Base-by-base conservation (phyloP, 1,284 basidiomycete species). In the Cutaneotrichosporon spelunceum region DNA sequence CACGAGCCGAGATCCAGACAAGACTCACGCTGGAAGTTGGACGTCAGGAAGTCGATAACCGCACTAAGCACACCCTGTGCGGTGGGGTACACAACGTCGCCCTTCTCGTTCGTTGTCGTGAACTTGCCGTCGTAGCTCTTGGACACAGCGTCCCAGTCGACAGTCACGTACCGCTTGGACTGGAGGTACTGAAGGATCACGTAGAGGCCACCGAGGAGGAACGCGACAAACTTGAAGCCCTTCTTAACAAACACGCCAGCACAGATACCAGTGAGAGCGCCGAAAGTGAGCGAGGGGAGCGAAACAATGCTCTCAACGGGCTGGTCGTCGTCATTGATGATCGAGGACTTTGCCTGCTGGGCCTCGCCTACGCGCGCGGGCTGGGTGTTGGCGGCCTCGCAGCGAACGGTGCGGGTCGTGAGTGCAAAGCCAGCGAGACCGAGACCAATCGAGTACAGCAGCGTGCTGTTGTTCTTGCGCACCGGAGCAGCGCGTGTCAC, bases 201-300 rank as follows among this genome's bases (percentile, higher is more conserved):
- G 68, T 93, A 95, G 1, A 90, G 80, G 2, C 91, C 92, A 10
- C 92, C 92, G 13, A 96, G 80, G 57, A 89, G 78, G 78, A 93
- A 93, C 0, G 93, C 94, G 24, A 90, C 78, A 2, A 86, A 81
- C 75, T 88, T 92, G 42, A 88, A 86, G 30, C 94, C 94, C 78
- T 96, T 96, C 81, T 95, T 96, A 70, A 96, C 83, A 74, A 98
- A 98, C 0, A 97, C 84, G 0, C 94, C 94, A 0, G 91, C 87
- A 72, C 92, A 97, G 54, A 97, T 77, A 2, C 93, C 92, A 62
- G 87, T 86, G 1, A 90, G 85, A 14, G 91, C 90, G 33, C 94
- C 93, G 73, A 97, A 96, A 0, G 87, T 83, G 50, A 97, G 85
- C 71, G 94, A 87, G 72, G 90, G 90, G n/a, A 87, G 64, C 65